Evolutionary conservation across 345 rosid species (phyloP).

Genomic region (Tarenaya hassleriana): DNA sequence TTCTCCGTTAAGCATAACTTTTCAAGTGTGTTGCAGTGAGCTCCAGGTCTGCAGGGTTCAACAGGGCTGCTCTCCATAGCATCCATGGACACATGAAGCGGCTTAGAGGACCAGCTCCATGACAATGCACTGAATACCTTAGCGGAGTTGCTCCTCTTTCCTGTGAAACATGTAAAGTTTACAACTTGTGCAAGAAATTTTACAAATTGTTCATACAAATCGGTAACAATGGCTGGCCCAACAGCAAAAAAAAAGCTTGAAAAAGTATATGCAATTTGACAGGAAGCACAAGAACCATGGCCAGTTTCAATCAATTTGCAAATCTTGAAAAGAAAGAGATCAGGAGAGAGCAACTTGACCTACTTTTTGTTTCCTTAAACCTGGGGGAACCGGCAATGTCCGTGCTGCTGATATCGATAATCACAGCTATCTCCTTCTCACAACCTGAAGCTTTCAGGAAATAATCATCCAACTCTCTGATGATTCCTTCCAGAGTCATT

Average conservation of each 20-base stretch:
- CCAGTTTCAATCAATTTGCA: not conserved
- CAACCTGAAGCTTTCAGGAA: constrained; percentile 80
- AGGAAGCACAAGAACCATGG: constrained; percentile 3
- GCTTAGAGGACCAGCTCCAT: constrained; percentile 89
- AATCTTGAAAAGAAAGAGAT: not conserved
- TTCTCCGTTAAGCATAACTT: constrained; percentile 70
- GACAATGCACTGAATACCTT: constrained; percentile 87
- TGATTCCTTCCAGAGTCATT: constrained; percentile 62
- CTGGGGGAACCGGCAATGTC: constrained; percentile 42
- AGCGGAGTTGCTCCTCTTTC: constrained; percentile 70
- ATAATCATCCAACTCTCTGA: constrained; percentile 78
- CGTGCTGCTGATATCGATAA: constrained; percentile 50
- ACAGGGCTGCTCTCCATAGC: constrained; percentile 31
- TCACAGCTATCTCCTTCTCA: constrained; percentile 63
- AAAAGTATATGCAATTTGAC: constrained; percentile 1
- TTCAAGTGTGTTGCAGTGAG: constrained; percentile 72
- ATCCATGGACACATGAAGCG: constrained; percentile 48
- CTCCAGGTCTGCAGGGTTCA: constrained; percentile 81
- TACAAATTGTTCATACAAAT: not conserved
- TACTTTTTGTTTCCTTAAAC: constrained; percentile 59
- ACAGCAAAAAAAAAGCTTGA: constrained; percentile 6
- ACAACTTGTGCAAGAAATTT: constrained; percentile 3
- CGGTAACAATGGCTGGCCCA: constrained; percentile 2
- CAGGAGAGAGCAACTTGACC: constrained; percentile 17
- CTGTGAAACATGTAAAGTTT: constrained; percentile 33